Evolutionary conservation across 495 filamentous ascomycete genomes (phyloP), one percentile per base, ranked within the genome.

Genomic region (Staphylotrichum longicolle): DNA sequence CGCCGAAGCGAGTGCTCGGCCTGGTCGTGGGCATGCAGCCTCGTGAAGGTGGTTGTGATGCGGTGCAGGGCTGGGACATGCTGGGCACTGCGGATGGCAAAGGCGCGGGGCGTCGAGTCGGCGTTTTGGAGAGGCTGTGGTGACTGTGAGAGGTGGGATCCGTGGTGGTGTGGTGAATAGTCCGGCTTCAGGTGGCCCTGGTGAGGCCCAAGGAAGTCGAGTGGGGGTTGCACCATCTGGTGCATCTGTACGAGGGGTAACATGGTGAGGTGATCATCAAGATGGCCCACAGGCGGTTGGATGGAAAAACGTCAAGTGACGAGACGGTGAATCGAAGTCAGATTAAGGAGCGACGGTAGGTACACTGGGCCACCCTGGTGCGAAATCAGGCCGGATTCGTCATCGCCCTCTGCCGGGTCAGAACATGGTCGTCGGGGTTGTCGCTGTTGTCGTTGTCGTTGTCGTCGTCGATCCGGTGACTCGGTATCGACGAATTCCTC

Each of bases 1-100:
- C 94, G 85, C 63, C 94, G 83, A 45, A 98, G 79, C 57, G 91
- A 88, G 74, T 98, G 86, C 74, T 97, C 92, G 39, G 64, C 63
- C 15, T 72, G 66, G 3, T 79, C 78, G 40, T 71, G 66, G 34
- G 67, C 63, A 66, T 73, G 73, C 64, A 74, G 57, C 58, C 70
- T 71, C 44, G 71, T 67, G 56, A 74, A 69, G 33, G 63, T 58
- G 39, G 68, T 66, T n/a, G 65, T 68, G 42, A 68, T 68, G 15
- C 69, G 66, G 47, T 75, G 70, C 40, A 74, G 63, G 37, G 67
- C 54, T 54, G 63, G 74, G 3, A 66, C 60, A 12, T 71, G 71
- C 48, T 74, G 75, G n/a, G 71, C 68, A 41, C 65, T 74, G 61
- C 74, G 75, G 58, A 77, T 73, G 54, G 78, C 71, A 53, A 80